Evolutionary conservation across 1,284 basidiomycete genomes (phyloP).

Genomic region (Ceratobasidium sp.): DNA sequence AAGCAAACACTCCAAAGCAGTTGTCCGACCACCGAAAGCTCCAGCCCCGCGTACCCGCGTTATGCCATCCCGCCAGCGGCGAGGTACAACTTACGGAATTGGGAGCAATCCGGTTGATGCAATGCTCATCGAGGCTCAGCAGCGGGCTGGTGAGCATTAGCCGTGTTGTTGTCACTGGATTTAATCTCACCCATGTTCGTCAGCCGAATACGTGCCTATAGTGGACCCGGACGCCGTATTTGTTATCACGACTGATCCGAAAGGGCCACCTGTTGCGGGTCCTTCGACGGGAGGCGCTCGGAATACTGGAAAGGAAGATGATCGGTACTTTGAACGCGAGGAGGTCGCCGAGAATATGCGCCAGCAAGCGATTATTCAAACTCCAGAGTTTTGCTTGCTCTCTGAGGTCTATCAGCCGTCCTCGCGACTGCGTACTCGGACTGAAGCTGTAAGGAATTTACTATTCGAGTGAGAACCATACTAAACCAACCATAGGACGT

Average conservation of each 20-base stretch:
- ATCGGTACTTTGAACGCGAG: constrained; percentile 74
- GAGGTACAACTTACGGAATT: constrained; percentile 66
- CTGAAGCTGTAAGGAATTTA: constrained; percentile 66
- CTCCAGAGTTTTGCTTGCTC: constrained; percentile 67
- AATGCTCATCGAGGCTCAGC: constrained; percentile 82
- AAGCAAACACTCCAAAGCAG: constrained; percentile 28
- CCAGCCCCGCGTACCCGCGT: constrained; percentile 66
- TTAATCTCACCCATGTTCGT: constrained; percentile 36
- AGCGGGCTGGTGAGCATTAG: constrained; percentile 70
- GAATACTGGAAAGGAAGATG: constrained; percentile 46
- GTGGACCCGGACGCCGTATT: constrained; percentile 70
- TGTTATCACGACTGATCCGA: constrained; percentile 71
- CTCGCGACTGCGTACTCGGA: constrained; percentile 61
- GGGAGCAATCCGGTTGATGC: constrained; percentile 78
- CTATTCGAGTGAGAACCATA: constrained; percentile 39
- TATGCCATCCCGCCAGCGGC: constrained; percentile 75
- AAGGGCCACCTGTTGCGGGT: constrained; percentile 30
- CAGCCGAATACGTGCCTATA: constrained; percentile 73
- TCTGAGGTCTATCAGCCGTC: constrained; percentile 66
- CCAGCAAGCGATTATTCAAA: constrained; percentile 71
- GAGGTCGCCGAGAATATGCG: constrained; percentile 72
- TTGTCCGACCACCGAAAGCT: constrained; percentile 25
- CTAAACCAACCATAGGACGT: constrained; percentile 53
- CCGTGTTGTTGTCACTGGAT: constrained; percentile 17
- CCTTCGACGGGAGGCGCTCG: constrained; percentile 63